These are phyloP conservation scores for Spergularia azorica DNA, from an alignment of 179 eudicot genomes.

Conservation along the genomic window DNA sequence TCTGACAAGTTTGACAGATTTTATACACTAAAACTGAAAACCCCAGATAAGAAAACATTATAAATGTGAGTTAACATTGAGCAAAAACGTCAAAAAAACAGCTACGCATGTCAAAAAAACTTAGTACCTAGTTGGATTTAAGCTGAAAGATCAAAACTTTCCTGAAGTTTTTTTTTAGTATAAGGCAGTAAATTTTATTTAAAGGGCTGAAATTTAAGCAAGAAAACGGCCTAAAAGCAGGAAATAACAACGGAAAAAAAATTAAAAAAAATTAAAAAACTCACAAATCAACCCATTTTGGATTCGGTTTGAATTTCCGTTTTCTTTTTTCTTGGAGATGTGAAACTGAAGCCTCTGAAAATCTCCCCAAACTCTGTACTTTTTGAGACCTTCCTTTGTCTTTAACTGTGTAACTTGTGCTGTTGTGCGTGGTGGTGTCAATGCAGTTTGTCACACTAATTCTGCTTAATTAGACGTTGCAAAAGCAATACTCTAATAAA, in stretches of 20 bases:
- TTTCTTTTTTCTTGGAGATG: constrained; percentile 4
- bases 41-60: constrained; percentile 27
- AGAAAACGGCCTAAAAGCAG: constrained; percentile 3
- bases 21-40: background rate
- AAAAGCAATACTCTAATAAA: constrained; percentile 33
- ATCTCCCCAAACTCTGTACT: background rate
- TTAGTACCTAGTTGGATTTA: constrained; percentile 15
- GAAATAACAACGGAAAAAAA: background rate
- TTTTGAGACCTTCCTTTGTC: background rate
- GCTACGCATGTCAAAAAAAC: constrained; percentile 21
- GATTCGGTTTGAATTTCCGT: background rate
- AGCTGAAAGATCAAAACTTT: constrained; percentile 22
- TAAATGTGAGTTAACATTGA: constrained; percentile 3
- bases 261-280: constrained; percentile 12
- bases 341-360: constrained; percentile 31
- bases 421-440: constrained; percentile 22
- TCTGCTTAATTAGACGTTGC: constrained; percentile 25
- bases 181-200: background rate
- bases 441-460: constrained; percentile 24
- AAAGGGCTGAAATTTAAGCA: constrained; percentile 4
- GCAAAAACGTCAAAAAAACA: constrained; percentile 5
- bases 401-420: constrained; percentile 10
- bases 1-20: background rate
- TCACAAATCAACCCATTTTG: constrained; percentile 30
- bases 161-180: background rate